These are phyloP conservation scores for Lathyrus sativus DNA, from an alignment of 306 rosid genomes.

Conservation along the genomic window DNA sequence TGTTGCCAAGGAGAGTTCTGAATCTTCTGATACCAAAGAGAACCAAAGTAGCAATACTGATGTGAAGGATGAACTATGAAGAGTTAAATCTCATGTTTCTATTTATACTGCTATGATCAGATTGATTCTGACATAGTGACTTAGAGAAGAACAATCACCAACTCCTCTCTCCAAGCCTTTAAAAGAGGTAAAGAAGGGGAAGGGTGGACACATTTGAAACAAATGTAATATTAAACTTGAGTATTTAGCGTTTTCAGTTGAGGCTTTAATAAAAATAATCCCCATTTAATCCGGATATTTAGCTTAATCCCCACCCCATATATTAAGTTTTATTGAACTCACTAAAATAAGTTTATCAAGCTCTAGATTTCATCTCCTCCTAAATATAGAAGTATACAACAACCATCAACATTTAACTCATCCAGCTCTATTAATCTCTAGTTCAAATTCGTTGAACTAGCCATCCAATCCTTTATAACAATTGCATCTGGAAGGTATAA, in stretches of 20 bases:
- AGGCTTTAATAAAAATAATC: slow-evolving; percentile 29
- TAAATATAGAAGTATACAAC: too few relatives aligned
- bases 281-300: not conserved
- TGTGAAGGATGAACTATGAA: slow-evolving; percentile 83
- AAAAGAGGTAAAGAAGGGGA: not conserved
- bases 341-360: not conserved
- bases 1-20: slow-evolving; percentile 51
- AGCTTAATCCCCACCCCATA: not conserved
- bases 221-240: slow-evolving; percentile 17
- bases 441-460: too few relatives aligned
- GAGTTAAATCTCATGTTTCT: slow-evolving; percentile 13
- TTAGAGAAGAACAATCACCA: slow-evolving; percentile 24
- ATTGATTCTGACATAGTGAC: slow-evolving; percentile 35
- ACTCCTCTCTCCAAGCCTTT: slow-evolving; percentile 26
- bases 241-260: slow-evolving; percentile 31
- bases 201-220: slow-evolving; percentile 19
- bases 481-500: too few relatives aligned
- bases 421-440: too few relatives aligned
- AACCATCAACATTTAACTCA: too few relatives aligned
- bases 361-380: not conserved
- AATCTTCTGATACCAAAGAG: slow-evolving; percentile 37
- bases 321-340: not conserved
- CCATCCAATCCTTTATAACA: too few relatives aligned
- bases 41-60: slow-evolving; percentile 50
- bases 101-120: slow-evolving; percentile 36